These are phyloP conservation scores for Calonectria pseudoreteaudii DNA, from an alignment of 2,329 filamentous ascomycete species.

Conservation along the genomic window DNA sequence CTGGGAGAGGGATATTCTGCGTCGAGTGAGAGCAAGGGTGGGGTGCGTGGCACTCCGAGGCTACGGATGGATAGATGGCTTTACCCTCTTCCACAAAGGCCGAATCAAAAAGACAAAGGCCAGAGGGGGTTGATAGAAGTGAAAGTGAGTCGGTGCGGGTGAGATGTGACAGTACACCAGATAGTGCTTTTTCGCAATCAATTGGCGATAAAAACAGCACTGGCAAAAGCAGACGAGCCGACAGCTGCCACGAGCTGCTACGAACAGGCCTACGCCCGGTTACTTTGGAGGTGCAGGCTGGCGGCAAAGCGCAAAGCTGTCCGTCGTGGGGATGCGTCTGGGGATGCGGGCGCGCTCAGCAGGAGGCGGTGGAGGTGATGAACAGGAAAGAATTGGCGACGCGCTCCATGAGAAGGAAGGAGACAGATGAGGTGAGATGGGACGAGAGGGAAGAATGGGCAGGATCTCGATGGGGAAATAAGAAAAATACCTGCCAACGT, in stretches of 20 bases:
- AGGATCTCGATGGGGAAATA: constrained; percentile 23
- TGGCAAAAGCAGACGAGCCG: not conserved
- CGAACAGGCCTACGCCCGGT: not conserved
- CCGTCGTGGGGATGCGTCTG: not conserved
- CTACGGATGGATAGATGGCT: not conserved
- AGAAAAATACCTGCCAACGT: constrained; percentile 11
- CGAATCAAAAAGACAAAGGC: not conserved
- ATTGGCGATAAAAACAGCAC: not conserved
- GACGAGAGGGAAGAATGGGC: constrained; percentile 5
- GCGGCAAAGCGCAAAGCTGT: not conserved
- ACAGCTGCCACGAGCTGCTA: not conserved
- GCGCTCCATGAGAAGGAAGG: constrained; percentile 25
- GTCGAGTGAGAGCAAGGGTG: constrained; percentile 21
- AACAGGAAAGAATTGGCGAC: constrained; percentile 16
- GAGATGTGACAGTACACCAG: not conserved
- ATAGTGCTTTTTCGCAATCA: not conserved
- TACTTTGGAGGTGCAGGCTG: not conserved
- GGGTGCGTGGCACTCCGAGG: constrained; percentile 9
- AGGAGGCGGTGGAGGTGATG: constrained; percentile 32
- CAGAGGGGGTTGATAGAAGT: not conserved
- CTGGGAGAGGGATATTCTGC: not conserved
- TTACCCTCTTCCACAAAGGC: not conserved
- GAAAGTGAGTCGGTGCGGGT: not conserved
- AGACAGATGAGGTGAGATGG: constrained; percentile 4
- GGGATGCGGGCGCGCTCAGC: constrained; percentile 23